Conservation (phyloP, 139 green algal genomes). For the Chlorella ohadii region DNA sequence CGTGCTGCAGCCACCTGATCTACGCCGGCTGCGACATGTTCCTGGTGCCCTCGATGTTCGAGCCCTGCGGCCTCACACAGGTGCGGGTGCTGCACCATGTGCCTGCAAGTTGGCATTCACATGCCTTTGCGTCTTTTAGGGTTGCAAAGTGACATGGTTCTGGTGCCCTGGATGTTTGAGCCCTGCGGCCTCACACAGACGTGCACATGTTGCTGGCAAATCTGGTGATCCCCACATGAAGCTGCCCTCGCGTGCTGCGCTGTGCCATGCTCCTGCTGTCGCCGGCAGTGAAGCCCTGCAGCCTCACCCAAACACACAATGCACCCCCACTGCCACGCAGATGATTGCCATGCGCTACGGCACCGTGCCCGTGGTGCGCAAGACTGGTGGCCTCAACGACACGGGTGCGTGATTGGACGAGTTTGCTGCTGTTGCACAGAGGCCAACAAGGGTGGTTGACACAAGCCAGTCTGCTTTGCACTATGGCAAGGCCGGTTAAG, state of each 20-base stretch:
- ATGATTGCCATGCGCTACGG: slow-evolving; percentile 98
- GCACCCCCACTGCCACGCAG: slow-evolving; percentile 51
- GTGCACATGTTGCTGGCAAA: no score
- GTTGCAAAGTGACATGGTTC: slow-evolving; percentile 97
- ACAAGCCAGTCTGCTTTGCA: no score
- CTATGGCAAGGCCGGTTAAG: no score
- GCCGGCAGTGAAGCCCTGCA: no score
- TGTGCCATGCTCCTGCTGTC: not conserved
- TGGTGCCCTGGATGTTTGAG: slow-evolving; percentile 98
- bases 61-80: slow-evolving; percentile 93
- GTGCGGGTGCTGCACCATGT: not conserved
- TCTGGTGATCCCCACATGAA: no score
- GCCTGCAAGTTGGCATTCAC: no score
- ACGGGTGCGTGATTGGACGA: slow-evolving; percentile 57
- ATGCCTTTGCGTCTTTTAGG: no score
- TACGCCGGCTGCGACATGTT: slow-evolving; percentile 93
- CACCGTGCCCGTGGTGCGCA: slow-evolving; percentile 89
- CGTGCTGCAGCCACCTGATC: slow-evolving; percentile 68
- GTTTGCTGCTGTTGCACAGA: no score
- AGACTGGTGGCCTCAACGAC: slow-evolving; percentile 93
- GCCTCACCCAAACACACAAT: no score
- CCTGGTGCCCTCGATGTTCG: slow-evolving; percentile 97
- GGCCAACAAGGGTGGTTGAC: no score
- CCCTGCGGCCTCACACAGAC: slow-evolving; percentile 93
- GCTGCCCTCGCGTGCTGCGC: no score